A percentile compares a stretch with the other conserved stretches of the same genome.
phyloP scores from a whole-genome alignment of 1,284 basidiomycete genomes.

The Marasmius sp. region DNA sequence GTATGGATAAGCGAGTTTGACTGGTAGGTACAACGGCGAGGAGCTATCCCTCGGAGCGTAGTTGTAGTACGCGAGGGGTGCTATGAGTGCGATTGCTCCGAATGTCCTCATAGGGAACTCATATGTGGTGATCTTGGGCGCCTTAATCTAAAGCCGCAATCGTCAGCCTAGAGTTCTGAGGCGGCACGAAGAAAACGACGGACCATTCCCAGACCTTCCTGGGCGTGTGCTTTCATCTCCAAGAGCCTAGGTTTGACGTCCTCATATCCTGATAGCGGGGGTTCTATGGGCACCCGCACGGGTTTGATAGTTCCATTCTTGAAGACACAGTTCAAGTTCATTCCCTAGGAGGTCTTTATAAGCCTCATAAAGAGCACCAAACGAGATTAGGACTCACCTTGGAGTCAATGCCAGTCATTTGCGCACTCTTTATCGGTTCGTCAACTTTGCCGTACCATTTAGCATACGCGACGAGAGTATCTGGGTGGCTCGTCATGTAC shows the following conservation, averaged over 20 bases:
- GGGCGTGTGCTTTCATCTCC: slow-evolving; percentile 71
- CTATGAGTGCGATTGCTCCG: slow-evolving; percentile 22
- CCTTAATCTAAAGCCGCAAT: slow-evolving; percentile 46
- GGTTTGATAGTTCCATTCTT: slow-evolving; percentile 48
- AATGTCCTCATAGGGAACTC: slow-evolving; percentile 34
- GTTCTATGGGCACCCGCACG: slow-evolving; percentile 60
- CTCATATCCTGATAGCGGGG: slow-evolving; percentile 69
- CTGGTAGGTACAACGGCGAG: slow-evolving; percentile 24
- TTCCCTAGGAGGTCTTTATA: slow-evolving; percentile 45
- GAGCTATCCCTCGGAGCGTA: slow-evolving; percentile 33
- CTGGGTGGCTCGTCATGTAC: slow-evolving; percentile 82
- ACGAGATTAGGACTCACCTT: slow-evolving; percentile 12
- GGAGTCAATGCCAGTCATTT: slow-evolving; percentile 57
- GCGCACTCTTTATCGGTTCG: slow-evolving; percentile 52
- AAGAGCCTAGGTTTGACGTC: slow-evolving; percentile 78
- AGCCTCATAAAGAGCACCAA: neutral
- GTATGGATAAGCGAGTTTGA: slow-evolving; percentile 15
- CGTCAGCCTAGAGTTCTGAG: neutral
- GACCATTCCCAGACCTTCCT: slow-evolving; percentile 76
- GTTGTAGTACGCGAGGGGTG: slow-evolving; percentile 39
- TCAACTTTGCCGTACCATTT: slow-evolving; percentile 70
- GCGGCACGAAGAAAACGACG: slow-evolving; percentile 19
- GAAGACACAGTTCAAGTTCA: slow-evolving; percentile 64
- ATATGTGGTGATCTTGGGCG: slow-evolving; percentile 62
- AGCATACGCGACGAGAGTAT: slow-evolving; percentile 77